Percentiles rank a stretch among this genome's conserved stretches.
Conservation (phyloP, 108 stramenopile genomes). For the Aurantiochytrium sp. region DNA sequence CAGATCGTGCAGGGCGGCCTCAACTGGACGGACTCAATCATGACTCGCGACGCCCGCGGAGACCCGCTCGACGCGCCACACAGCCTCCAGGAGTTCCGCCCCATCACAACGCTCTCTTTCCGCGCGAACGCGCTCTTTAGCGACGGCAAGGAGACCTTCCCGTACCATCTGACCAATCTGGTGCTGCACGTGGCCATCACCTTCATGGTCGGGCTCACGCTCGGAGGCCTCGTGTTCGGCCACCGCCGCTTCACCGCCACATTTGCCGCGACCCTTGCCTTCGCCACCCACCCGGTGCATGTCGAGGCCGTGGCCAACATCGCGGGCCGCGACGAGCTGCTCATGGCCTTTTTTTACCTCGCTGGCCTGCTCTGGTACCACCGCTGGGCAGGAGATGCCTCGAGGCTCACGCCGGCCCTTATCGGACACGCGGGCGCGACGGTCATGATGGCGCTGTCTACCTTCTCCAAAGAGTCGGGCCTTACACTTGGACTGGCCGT, state of each 20-base stretch:
- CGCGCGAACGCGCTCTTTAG: neutral
- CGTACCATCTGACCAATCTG: neutral
- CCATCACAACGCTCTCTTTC: slow-evolving; percentile 10
- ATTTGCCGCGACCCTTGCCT: neutral
- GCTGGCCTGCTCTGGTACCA: neutral
- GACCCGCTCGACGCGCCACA: neutral
- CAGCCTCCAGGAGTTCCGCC: neutral
- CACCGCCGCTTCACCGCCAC: neutral
- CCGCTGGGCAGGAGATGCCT: neutral
- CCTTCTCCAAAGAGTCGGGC: neutral
- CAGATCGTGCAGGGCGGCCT: neutral
- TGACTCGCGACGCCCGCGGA: slow-evolving; percentile 1
- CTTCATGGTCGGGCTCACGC: neutral
- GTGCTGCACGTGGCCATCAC: neutral
- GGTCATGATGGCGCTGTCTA: neutral
- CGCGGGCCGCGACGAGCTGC: slow-evolving; percentile 26
- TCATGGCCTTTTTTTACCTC: neutral
- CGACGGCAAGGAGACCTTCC: neutral
- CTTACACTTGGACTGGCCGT: neutral
- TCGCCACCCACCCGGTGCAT: slow-evolving; percentile 32
- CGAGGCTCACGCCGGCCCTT: neutral
- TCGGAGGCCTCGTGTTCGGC: neutral
- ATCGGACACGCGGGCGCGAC: neutral
- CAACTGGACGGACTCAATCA: neutral
- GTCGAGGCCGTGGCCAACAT: slow-evolving; percentile 31